Base-by-base conservation (phyloP, 371 early-diverging fungal genomes). In the Thermomucor indicae-seudaticae region DNA sequence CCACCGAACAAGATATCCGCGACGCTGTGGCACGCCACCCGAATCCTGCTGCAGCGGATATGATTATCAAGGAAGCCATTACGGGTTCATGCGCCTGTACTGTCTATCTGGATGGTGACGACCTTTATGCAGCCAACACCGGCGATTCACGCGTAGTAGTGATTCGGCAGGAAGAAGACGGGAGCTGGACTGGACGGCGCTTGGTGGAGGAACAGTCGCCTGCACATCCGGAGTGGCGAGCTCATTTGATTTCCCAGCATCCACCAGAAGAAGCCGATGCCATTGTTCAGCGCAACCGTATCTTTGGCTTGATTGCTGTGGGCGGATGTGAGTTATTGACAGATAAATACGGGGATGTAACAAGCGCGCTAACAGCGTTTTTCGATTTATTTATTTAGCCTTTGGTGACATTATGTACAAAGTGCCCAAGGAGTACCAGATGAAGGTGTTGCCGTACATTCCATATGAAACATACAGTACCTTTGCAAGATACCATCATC, bases 381-480 rank as follows among this genome's bases (percentile, higher is more conserved):
- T 50, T 24, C 39, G 30, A 23, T 35, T 90, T 8, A 80, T 85
- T 14, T 67, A 89, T 2, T 10, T 23, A 73, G 86, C 86, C 4
- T 89, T 92, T 68, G 92, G 92, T 53, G 89, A 89, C 57, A 80
- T 82, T 24, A 74, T 89, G 52, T 90, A 89, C 76, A 91, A 93
- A 62, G 91, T 90, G 68, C 72, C 84, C 49, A 54, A 65, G 14
- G 83, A 82, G 41, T 72, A 72, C 20, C 89, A 89, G 52, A 78
- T 66, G 53, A 71, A 68, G 40, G 75, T 75, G 8, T 44, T 75
- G 10, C 75, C 75, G 1, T 71, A 57, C 22, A 63, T 75, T 38
- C 75, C 75, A 14, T 67, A 79, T 32, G 75, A 75, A 24, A 72
- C 82, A 27, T 86, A 84, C 62, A 75, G 69, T 2, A 72, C 77